phyloP scores from a whole-genome alignment of 176 grass and related monocot species.

The Phyllostachys edulis region DNA sequence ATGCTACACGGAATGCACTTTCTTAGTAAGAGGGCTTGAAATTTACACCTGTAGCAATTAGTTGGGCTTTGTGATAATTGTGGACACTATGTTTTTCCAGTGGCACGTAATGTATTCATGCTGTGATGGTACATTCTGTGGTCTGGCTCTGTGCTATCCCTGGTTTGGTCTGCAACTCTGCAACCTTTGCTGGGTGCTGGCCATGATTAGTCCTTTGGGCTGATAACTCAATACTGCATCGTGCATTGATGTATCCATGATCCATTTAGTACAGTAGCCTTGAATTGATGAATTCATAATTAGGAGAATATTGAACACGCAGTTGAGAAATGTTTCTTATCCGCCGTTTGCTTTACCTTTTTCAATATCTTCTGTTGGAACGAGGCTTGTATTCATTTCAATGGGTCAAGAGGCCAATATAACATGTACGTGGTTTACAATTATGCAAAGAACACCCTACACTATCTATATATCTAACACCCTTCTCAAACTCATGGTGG shows the following conservation, averaged over 20 bases:
- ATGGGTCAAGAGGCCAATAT: no score
- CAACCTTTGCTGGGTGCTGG: slow-evolving; percentile 10
- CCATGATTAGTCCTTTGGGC: not conserved
- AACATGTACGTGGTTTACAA: no score
- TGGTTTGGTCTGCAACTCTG: not conserved
- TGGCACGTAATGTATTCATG: not conserved
- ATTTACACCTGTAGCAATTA: not conserved
- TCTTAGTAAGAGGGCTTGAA: not conserved
- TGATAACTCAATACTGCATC: not conserved
- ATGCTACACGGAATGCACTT: not conserved
- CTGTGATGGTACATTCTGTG: not conserved
- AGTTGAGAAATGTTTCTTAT: not conserved
- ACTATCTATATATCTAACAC: no score
- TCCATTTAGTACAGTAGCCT: slow-evolving; percentile 7
- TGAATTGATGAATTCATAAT: slow-evolving; percentile 4
- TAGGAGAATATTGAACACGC: not conserved
- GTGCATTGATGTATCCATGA: not conserved
- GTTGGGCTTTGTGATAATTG: not conserved
- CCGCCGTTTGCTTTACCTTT: slow-evolving; percentile 21
- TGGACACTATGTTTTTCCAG: not conserved
- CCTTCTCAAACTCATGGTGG: no score
- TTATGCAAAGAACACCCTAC: no score
- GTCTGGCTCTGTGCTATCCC: not conserved
- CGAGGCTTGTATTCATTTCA: no score
- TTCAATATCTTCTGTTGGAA: no score